Evolutionary conservation across 805 yeast genomes (phyloP), one percentile per base, ranked within the genome.

Genomic region (Sporopachydermia quercuum): DNA sequence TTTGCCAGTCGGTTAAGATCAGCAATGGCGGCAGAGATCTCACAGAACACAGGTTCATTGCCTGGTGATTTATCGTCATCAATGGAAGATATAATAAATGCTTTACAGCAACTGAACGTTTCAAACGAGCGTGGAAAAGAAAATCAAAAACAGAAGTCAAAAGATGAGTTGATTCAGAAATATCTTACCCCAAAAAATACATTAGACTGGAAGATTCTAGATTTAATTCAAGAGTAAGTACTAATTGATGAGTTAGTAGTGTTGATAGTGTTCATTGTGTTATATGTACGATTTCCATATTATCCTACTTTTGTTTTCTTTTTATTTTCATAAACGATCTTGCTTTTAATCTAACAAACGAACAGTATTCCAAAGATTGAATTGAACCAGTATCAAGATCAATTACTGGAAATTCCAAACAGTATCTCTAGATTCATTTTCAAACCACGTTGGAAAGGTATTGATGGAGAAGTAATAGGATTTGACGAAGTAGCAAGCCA

Each of bases 361-460:
- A 30, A 4, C 37, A 49, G 53, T 34, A 16, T 41, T 6, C 51
- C 52, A 0, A 18, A 42, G 4, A 39, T 67, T 6, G 55, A 62
- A 37, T 50, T 57, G 35, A 46, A 40, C 14, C 42, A 47, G n/a
- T 55, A 74, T 15, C 67, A 68, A 41, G 61, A 64, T 18, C 61
- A 66, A 3, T 61, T 86, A 41, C 58, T 78, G 33, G 57, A 62
- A 4, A 41, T 70, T 1, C 96, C 97, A 0, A 62, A 65, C 3
- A 62, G 75, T 3, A 64, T 76, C 13, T 68, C 73, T 11, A 68
- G 94, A 45, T 74, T 91, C 0, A 61, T 74, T 0, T 68, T 77
- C 40, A 64, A 80, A 39, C 80, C 83, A 57, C 72, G 72, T 43
- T 67, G 98, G 50, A 54, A 62, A 4, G 97, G 97, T 1, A 67